Percentiles rank a stretch among this genome's conserved stretches.
Evolutionary conservation across 768 basidiomycete genomes (phyloP).

Genomic region (Chalciporus piperatus): DNA sequence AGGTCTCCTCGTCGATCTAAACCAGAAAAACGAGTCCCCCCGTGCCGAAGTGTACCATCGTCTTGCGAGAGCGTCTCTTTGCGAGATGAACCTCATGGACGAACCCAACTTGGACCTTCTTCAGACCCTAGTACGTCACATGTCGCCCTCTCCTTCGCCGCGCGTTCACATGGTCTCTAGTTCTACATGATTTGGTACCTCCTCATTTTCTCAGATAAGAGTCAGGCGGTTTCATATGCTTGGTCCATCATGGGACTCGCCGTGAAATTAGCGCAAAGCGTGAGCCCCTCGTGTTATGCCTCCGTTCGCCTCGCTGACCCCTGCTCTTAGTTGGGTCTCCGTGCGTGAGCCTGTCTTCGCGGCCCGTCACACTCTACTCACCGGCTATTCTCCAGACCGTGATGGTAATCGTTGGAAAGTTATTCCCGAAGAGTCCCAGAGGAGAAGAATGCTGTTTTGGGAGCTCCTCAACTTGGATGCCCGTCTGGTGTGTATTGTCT

Average conservation of each 20-base stretch:
- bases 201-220: slow-evolving; percentile 71
- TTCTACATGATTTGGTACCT: slow-evolving; percentile 79
- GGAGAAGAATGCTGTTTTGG: slow-evolving; percentile 69
- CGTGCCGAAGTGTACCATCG: slow-evolving; percentile 66
- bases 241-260: slow-evolving; percentile 76
- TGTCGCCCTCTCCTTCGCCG: neutral
- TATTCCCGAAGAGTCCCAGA: slow-evolving; percentile 71
- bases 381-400: slow-evolving; percentile 49
- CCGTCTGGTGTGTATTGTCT: slow-evolving; percentile 52
- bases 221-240: slow-evolving; percentile 67
- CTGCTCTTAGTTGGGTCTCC: slow-evolving; percentile 55
- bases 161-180: slow-evolving; percentile 40
- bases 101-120: slow-evolving; percentile 73
- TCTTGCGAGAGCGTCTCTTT: slow-evolving; percentile 62
- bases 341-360: slow-evolving; percentile 39
- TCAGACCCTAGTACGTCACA: slow-evolving; percentile 53
- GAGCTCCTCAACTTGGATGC: slow-evolving; percentile 68
- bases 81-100: slow-evolving; percentile 73
- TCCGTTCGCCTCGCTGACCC: slow-evolving; percentile 5
- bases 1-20: slow-evolving; percentile 66
- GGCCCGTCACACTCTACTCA: slow-evolving; percentile 16
- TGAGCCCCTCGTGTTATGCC: slow-evolving; percentile 35
- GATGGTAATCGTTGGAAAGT: slow-evolving; percentile 61
- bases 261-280: slow-evolving; percentile 69
- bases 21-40: slow-evolving; percentile 49